These are phyloP conservation scores for Piromyces finnis DNA, from an alignment of 192 early-diverging fungal genomes.

Conservation along the genomic window DNA sequence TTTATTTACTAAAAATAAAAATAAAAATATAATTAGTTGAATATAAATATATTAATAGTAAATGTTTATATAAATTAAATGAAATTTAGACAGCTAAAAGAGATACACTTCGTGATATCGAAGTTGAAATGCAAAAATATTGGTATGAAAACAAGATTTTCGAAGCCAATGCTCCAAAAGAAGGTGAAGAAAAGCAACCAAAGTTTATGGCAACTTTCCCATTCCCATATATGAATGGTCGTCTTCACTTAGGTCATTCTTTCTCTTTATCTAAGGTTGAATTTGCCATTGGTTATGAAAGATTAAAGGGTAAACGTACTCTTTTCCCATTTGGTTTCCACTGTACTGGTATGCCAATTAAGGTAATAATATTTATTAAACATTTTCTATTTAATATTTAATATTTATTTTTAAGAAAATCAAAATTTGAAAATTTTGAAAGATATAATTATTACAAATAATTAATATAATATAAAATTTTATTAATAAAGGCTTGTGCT, in stretches of 20 bases:
- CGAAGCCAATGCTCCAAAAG: conserved; percentile 68
- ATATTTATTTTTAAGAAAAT: no score
- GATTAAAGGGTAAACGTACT: conserved; percentile 76
- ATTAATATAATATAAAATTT: no score
- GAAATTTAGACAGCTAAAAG: conserved; percentile 46
- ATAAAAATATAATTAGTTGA: no score
- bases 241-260: conserved; percentile 86
- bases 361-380: conserved; percentile 20
- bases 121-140: conserved; percentile 48
- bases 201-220: conserved; percentile 93
- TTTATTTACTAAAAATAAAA: no score
- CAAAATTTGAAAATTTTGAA: no score
- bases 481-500: conserved; percentile 45
- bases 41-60: no score
- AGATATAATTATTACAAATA: not conserved
- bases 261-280: conserved; percentile 93
- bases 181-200: conserved; percentile 37
- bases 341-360: conserved; percentile 98
- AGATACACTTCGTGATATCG: conserved; percentile 56
- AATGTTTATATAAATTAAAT: no score
- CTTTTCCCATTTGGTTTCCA: conserved; percentile 97
- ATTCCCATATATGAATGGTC: conserved; percentile 92
- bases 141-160: conserved; percentile 68
- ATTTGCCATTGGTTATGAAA: conserved; percentile 85
- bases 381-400: no score